Conservation (phyloP, 495 filamentous ascomycete genomes). For the Sordaria brevicollis region DNA sequence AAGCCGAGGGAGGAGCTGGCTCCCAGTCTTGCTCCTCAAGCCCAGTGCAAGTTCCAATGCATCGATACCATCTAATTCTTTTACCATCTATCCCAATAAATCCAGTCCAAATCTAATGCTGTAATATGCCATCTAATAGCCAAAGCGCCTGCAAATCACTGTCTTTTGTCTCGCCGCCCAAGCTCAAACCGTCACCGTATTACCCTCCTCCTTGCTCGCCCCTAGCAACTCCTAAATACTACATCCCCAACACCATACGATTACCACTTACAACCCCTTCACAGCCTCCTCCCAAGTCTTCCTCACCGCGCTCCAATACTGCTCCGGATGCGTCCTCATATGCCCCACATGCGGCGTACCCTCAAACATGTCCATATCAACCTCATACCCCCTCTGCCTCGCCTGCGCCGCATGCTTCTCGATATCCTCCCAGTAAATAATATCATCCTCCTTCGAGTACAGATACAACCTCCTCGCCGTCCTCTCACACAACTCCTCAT, state of each 20-base stretch:
- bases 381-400: conserved; percentile 29
- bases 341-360: conserved; percentile 46
- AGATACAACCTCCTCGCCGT: conserved; percentile 34
- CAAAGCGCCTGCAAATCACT: background rate
- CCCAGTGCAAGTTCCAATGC: background rate
- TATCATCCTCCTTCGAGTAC: conserved; percentile 45
- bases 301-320: conserved; percentile 43
- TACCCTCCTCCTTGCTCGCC: no score
- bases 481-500: conserved; percentile 17
- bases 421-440: conserved; percentile 43
- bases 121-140: background rate
- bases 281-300: conserved; percentile 30
- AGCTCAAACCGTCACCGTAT: background rate
- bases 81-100: background rate
- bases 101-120: background rate
- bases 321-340: conserved; percentile 39
- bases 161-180: background rate
- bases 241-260: no score
- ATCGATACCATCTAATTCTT: background rate
- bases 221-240: no score
- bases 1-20: background rate
- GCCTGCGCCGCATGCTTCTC: conserved; percentile 39
- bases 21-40: background rate
- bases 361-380: conserved; percentile 38
- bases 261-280: background rate